Base-by-base conservation (phyloP, 768 basidiomycete species). In the Hydnum rufescens region DNA sequence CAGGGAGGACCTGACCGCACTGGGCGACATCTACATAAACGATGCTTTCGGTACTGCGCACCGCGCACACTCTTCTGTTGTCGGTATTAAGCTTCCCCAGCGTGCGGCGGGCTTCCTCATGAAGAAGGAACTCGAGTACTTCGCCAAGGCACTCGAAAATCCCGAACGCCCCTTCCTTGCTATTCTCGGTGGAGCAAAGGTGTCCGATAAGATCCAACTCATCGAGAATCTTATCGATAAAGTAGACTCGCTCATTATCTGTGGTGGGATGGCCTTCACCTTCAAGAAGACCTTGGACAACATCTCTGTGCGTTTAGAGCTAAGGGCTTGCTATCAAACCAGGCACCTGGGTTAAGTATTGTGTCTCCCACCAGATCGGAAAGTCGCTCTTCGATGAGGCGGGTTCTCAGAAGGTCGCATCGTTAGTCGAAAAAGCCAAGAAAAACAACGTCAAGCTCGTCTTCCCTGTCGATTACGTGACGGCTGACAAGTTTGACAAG, bases 141-240 rank as follows among this genome's bases (percentile, higher is more conserved):
- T 99, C 66, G 88, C 93, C 46, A 99, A 96, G 68, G 93, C 88
- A 52, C 75, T 99, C 29, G 93, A 99, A 65, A 78, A 73, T 58
- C 93, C 93, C 19, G 89, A 93, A 60, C 71, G 84, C 39, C 93
- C 93, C 13, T 99, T 99, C 82, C 75, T 99, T 51, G 93, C 92
- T 49, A 99, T 97, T 63, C 80, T 97, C 53, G 93, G 93, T 60
- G 93, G 93, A 62, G 93, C 93, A 52, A 99, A 99, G 70, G 89
- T 99, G 44, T 93, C 89, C 18, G 93, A 99, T 70, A 99, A 99
- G 71, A 95, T 99, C 59, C 86, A 90, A 65, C 72, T 99, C 54
- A 99, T 99, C 64, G 92, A 99, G 60, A 95, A 95, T 72, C 83
- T 99, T 84, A 73, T 99, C 58, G 93, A 96, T 71, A 92, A 97